Evolutionary conservation across 345 rosid species (phyloP).

Genomic region (Euphorbia peplus): DNA sequence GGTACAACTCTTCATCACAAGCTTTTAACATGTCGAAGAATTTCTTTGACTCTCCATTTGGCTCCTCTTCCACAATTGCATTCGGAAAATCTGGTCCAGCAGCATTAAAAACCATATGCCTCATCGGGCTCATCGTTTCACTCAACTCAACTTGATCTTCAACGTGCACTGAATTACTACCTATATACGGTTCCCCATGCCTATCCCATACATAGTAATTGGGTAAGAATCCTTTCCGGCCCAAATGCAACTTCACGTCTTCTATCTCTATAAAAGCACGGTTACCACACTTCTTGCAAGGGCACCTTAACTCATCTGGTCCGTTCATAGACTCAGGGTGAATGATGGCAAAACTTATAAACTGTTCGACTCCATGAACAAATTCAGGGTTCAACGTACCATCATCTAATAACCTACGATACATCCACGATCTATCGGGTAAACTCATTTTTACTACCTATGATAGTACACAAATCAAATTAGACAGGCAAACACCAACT

Average conservation of each 20-base stretch:
- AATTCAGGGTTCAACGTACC: neutral
- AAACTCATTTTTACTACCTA: neutral
- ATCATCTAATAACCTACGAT: neutral
- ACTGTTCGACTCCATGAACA: neutral
- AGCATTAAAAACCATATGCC: neutral
- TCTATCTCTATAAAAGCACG: too few relatives aligned
- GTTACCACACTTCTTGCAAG: neutral
- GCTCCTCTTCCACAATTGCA: neutral
- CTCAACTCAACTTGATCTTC: neutral
- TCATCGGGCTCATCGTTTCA: neutral
- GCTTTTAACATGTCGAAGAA: neutral
- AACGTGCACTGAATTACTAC: neutral
- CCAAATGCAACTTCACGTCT: neutral
- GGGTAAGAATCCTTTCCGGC: neutral
- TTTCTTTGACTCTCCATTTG: neutral
- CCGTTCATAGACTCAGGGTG: neutral
- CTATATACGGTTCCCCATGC: neutral
- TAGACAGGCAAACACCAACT: too few relatives aligned
- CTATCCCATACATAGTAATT: neutral
- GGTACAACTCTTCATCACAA: too few relatives aligned
- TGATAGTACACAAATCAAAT: too few relatives aligned
- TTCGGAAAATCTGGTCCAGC: neutral
- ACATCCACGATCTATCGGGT: neutral
- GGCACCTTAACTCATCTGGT: neutral
- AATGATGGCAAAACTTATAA: neutral